Evolutionary conservation across 2,329 filamentous ascomycete genomes (phyloP).

Genomic region (Fusarium nygamai): DNA sequence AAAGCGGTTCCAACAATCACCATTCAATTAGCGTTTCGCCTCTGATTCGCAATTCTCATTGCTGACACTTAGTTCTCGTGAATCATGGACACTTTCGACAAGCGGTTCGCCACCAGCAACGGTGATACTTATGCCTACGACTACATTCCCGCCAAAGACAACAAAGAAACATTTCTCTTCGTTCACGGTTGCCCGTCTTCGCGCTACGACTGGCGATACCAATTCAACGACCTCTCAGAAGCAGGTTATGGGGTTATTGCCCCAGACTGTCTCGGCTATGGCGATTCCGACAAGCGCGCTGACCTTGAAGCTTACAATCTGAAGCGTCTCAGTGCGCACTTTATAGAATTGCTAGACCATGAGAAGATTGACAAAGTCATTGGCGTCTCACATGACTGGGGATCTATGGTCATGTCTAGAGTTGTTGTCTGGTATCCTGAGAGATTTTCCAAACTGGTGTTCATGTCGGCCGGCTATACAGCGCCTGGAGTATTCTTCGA

Average conservation of each 20-base stretch:
- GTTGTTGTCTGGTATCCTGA: slow-evolving; percentile 21
- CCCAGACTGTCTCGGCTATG: slow-evolving; percentile 37
- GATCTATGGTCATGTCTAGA: slow-evolving; percentile 18
- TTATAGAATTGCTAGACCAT: slow-evolving; percentile 22
- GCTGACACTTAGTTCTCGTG: not conserved
- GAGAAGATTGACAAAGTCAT: slow-evolving; percentile 18
- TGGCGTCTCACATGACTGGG: slow-evolving; percentile 34
- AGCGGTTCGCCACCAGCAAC: not conserved
- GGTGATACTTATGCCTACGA: slow-evolving; percentile 17
- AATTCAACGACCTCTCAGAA: slow-evolving; percentile 17
- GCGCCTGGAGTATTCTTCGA: slow-evolving; percentile 16
- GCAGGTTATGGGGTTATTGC: slow-evolving; percentile 29
- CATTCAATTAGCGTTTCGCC: not conserved
- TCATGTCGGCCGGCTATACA: slow-evolving; percentile 15
- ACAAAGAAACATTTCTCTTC: slow-evolving; percentile 26
- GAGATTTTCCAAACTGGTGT: slow-evolving; percentile 10
- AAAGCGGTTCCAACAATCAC: not conserved
- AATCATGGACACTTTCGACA: slow-evolving; percentile 1
- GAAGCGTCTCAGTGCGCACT: slow-evolving; percentile 14
- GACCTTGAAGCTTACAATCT: slow-evolving; percentile 23
- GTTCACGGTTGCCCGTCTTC: slow-evolving; percentile 36
- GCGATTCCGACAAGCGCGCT: slow-evolving; percentile 22
- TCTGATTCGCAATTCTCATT: not conserved
- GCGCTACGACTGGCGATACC: slow-evolving; percentile 29
- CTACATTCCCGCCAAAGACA: not conserved